Base-by-base conservation (phyloP, 108 stramenopile species). In the Nitzschia palea region DNA sequence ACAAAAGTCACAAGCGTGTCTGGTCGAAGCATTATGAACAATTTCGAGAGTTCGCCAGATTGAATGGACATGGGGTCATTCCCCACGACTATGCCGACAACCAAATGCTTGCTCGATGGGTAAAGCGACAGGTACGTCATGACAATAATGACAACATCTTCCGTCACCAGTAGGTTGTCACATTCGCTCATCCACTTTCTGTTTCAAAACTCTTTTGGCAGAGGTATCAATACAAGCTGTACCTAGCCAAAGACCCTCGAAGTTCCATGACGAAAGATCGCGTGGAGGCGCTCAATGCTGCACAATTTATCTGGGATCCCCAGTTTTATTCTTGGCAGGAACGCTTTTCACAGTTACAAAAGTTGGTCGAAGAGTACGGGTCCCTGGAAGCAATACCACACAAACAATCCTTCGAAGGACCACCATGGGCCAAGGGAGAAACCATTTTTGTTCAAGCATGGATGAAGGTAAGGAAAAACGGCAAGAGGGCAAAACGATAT, bases 21-120 rank as follows among this genome's bases (percentile, higher is more conserved):
- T 67, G 80, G 80, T 32, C 20, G 4, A 61, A 71, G 35, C 62
- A 63, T 25, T 73, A 65, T 15, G 15, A 62, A 14, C 65, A 68
- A 6, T 31, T 70, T 10, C 34, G 29, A 9, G 31, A 37, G 9
- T 80, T 76, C 44, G 63, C 34, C 4, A 50, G 22, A 17, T 47
- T 44, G 8, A 6, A 68, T 25, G 80, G 75, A 10, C 80, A 80
- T 32, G 69, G 70, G 29, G 35, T 60, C 34, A 62, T 80, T 23
- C 80, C 76, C 14, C 22, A 50, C 43, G 31, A 37, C 23, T 71
- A 33, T 29, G 23, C 40, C 3, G 32, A 35, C 3, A 71, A 77
- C 36, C 64, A 56, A 17, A 48, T 27, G 17, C 70, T 77, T 22
- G 65, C 56, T 23, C 43, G 47, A 23, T 77, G 76, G 76, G 69